A percentile compares a stretch with the other conserved stretches of the same genome.
These are phyloP conservation scores for Solanum stenotomum DNA, from an alignment of 257 asterid species.

Conservation along the genomic window DNA sequence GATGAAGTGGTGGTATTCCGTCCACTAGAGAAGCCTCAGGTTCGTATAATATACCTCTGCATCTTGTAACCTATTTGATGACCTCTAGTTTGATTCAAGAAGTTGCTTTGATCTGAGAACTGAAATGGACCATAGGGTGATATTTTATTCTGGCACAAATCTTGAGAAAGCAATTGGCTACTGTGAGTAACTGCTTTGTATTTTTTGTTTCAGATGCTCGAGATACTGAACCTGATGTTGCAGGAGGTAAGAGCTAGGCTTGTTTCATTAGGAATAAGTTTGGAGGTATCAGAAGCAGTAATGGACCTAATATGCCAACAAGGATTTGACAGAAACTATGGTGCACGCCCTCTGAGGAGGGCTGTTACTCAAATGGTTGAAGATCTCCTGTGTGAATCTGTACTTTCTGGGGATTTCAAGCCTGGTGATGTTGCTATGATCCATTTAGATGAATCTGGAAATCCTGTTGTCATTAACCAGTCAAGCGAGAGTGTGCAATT, in stretches of 20 bases:
- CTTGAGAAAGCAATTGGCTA: background rate
- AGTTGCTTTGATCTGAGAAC: background rate
- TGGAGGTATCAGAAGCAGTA: slow-evolving; percentile 80
- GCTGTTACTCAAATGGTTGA: slow-evolving; percentile 72
- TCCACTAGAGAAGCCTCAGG: slow-evolving; percentile 93
- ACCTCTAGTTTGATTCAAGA: background rate
- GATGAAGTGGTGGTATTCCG: slow-evolving; percentile 97
- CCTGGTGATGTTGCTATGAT: slow-evolving; percentile 67
- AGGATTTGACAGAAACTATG: slow-evolving; percentile 87
- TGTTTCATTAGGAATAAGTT: slow-evolving; percentile 41
- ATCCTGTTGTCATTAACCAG: slow-evolving; percentile 49
- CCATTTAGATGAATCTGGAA: slow-evolving; percentile 68
- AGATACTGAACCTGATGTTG: slow-evolving; percentile 71
- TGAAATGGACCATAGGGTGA: background rate
- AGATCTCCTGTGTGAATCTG: slow-evolving; percentile 74
- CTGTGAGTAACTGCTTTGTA: background rate
- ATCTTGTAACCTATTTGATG: background rate
- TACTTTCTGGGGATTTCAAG: slow-evolving; percentile 60
- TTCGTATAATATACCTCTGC: slow-evolving; percentile 12
- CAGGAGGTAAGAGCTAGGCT: slow-evolving; percentile 78
- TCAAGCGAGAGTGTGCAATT: slow-evolving; percentile 40
- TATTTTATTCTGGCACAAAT: background rate
- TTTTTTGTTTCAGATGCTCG: slow-evolving; percentile 59
- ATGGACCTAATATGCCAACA: slow-evolving; percentile 70
- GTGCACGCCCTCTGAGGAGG: slow-evolving; percentile 92